Evolutionary conservation across 2,329 filamentous ascomycete species (phyloP), one percentile per base, ranked within the genome.

Genomic region (Verticillium nubilum): DNA sequence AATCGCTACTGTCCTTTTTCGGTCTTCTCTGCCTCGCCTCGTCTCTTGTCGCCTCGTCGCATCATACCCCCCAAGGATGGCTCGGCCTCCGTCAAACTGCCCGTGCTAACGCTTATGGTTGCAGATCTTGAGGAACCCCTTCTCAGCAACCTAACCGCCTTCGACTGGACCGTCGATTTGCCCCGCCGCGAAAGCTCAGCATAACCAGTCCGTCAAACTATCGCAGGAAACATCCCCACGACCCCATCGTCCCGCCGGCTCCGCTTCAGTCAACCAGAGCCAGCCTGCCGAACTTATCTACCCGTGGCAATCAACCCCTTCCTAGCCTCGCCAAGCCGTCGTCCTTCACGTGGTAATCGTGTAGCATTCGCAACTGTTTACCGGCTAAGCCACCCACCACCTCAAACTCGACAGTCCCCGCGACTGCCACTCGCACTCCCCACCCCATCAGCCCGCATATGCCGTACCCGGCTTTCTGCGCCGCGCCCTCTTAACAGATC

Each of bases 391-490:
- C 72, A 73, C 68, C 67, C 68, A 67, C 64, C 61, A 60, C 37
- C 25, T 31, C 26, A 9, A 19, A 17, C 52, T 17, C 26, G 25
- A 31, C 29, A 27, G 35, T 42, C 42, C 28, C 56, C 42, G 29
- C 65, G 66, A 56, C 60, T 68, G 67, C 70, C 73, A 74, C 70
- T 72, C 75, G 73, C 73, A 71, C 70, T 66, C 75, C 68, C 78
- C 78, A 79, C 80, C 79, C 78, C 78, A 79, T 80, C 79, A 78
- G 78, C 79, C 76, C 81, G 82, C 83, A 85, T 83, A 81, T 82
- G 80, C 78, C 76, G 79, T 78, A 76, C 77, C 77, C 77, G 73
- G 76, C 77, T 76, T 76, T 78, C 77, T 78, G 76, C 78, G 75
- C 76, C 75, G 76, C 77, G 75, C 76, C 78, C 75, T 74, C 47